These are phyloP conservation scores for Capronia epimyces DNA, from an alignment of 2,329 filamentous ascomycete species.

Conservation along the genomic window DNA sequence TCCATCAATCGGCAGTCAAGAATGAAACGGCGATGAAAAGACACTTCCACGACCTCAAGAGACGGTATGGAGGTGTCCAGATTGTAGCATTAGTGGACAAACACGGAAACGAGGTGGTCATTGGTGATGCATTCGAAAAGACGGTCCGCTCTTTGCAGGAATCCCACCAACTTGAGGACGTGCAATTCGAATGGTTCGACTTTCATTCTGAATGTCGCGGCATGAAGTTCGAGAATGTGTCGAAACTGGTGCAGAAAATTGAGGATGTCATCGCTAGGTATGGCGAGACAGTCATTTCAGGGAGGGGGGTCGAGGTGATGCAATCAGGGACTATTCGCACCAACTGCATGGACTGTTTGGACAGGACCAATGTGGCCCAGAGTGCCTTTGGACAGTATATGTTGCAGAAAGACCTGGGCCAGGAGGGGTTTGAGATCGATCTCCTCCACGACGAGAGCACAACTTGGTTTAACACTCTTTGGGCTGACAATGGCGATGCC, in stretches of 20 bases:
- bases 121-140: constrained; percentile 72
- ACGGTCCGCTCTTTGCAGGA: constrained; percentile 64
- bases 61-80: constrained; percentile 70
- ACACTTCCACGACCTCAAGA: constrained; percentile 67
- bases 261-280: constrained; percentile 61
- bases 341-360: constrained; percentile 98
- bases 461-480: constrained; percentile 90
- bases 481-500: constrained; percentile 96
- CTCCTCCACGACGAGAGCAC: constrained; percentile 71
- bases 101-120: constrained; percentile 70
- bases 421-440: constrained; percentile 70
- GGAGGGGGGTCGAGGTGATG: constrained; percentile 38
- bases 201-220: constrained; percentile 89
- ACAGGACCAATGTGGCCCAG: constrained; percentile 93
- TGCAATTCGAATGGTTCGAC: constrained; percentile 93
- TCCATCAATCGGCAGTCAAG: constrained; percentile 72
- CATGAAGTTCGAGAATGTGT: constrained; percentile 97
- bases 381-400: constrained; percentile 81
- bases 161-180: constrained; percentile 49
- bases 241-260: constrained; percentile 66
- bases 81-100: constrained; percentile 84
- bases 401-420: constrained; percentile 70
- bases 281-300: constrained; percentile 61
- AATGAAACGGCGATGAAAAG: constrained; percentile 73
- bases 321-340: constrained; percentile 81